Evolutionary conservation across 257 asterid genomes (phyloP), one percentile per base, ranked within the genome.

Genomic region (Echites panduratus): DNA sequence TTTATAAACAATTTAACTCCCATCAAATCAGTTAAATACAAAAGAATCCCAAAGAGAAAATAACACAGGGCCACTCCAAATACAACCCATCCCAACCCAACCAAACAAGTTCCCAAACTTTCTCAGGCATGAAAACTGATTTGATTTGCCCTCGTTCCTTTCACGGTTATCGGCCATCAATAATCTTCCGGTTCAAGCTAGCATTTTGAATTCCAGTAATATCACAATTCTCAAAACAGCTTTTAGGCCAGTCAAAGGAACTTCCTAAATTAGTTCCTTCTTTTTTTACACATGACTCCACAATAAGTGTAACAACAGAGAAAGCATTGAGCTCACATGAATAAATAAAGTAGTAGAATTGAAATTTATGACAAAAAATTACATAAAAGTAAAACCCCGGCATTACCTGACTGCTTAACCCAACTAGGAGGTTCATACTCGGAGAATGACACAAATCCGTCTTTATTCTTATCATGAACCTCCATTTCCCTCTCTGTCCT

Each of bases 341-440:
- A 72, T 7, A 27, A 12, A 50, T 19, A 27, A 38, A 40, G 17
- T 26, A 58, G 41, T 14, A 13, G 61, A n/a, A 54, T 13, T n/a
- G 16, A 56, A 22, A 22, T 41, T 45, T 58, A 58, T 9, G 9
- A 1, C 0, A 47, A 26, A 44, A 0, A 4, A 16, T 3, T 22
- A 26, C 38, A 32, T 32, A 1, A 32, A 57, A 4, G 0, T 54
- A 57, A 4, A 2, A 58, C 19, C 11, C 67, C 66, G 12, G 48
- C 80, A 6, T 80, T 53, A 93, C 96, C 98, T 49, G 95, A 83
- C 58, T 58, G 71, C 52, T 71, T 77, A 65, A 80, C 92, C 97
- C 97, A 91, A 38, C 83, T 85, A n/a, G 99, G 99, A 17, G 98
- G 92, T 79, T 94, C 96, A 45, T 94, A 94, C 90, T 94, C 99